Evolutionary conservation across 202 grass and related monocot genomes (phyloP).

Genomic region (Panicum hallii): DNA sequence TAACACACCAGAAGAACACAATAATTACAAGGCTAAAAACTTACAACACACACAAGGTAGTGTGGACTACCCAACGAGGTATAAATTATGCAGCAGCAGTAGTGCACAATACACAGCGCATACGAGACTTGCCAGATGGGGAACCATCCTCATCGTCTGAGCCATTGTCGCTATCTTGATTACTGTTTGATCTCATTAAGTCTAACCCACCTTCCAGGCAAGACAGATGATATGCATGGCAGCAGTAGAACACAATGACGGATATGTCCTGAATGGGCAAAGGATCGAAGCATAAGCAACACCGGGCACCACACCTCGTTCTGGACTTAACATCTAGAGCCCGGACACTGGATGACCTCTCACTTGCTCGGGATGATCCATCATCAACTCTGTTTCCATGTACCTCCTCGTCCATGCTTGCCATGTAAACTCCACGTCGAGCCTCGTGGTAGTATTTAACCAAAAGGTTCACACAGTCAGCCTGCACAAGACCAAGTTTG

Average conservation of each 20-base stretch:
- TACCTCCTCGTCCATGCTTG: constrained; percentile 68
- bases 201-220: constrained; percentile 83
- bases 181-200: constrained; percentile 61
- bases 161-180: constrained; percentile 50
- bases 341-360: constrained; percentile 48
- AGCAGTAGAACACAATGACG: constrained; percentile 92
- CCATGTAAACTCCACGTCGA: constrained; percentile 77
- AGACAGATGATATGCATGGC: constrained; percentile 84
- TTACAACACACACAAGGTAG: constrained; percentile 52
- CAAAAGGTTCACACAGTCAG: constrained; percentile 95
- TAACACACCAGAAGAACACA: constrained; percentile 42
- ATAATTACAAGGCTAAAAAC: constrained; percentile 59
- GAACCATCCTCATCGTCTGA: constrained; percentile 55
- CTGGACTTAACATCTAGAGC: constrained; percentile 81
- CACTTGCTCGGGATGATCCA: constrained; percentile 50
- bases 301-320: constrained; percentile 81
- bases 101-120: constrained; percentile 97
- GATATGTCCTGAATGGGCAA: constrained; percentile 76
- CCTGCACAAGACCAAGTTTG: constrained; percentile 55
- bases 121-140: constrained; percentile 48
- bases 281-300: constrained; percentile 97
- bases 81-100: constrained; percentile 69
- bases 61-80: constrained; percentile 17
- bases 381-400: constrained; percentile 53
- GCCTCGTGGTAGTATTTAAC: constrained; percentile 94